Conservation (phyloP, 2,329 filamentous ascomycete species). For the Huntiella omanensis region DNA sequence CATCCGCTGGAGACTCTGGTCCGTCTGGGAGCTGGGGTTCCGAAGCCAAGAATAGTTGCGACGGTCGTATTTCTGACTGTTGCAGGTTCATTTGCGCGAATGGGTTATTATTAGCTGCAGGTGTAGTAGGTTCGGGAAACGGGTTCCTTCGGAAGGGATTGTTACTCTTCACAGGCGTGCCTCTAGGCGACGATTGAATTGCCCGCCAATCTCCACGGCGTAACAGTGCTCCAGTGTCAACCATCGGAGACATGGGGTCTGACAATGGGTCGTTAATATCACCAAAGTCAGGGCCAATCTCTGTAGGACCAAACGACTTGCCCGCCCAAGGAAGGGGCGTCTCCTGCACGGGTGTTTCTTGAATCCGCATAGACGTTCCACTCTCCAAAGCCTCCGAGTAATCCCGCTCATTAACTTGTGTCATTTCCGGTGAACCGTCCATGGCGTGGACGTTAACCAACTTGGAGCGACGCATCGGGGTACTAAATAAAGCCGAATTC, state of each 20-base stretch:
- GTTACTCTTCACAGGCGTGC: neutral
- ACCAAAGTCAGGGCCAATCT: slow-evolving; percentile 20
- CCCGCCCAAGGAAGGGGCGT: too few species aligned
- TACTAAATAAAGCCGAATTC: neutral
- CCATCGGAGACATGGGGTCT: slow-evolving; percentile 17
- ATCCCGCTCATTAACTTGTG: slow-evolving; percentile 37
- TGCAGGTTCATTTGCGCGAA: slow-evolving; percentile 17
- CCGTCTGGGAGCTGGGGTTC: slow-evolving; percentile 25
- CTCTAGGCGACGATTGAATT: slow-evolving; percentile 15
- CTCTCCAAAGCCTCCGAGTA: slow-evolving; percentile 18
- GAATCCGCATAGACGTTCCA: too few species aligned
- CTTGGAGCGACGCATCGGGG: neutral
- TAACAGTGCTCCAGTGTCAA: slow-evolving; percentile 20
- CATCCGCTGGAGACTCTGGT: too few species aligned
- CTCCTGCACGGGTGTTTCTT: too few species aligned
- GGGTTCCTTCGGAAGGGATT: slow-evolving; percentile 18
- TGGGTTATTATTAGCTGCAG: slow-evolving; percentile 28
- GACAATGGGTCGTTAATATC: slow-evolving; percentile 22
- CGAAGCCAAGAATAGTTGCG: slow-evolving; percentile 35
- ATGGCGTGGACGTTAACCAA: neutral
- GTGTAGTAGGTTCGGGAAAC: slow-evolving; percentile 26
- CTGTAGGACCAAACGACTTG: too few species aligned
- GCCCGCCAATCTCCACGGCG: slow-evolving; percentile 22
- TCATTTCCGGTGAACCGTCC: slow-evolving; percentile 21
- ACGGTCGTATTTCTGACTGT: slow-evolving; percentile 14